Conservation (phyloP, 2,329 filamentous ascomycete genomes). For the Calonectria pseudoturangicola region DNA sequence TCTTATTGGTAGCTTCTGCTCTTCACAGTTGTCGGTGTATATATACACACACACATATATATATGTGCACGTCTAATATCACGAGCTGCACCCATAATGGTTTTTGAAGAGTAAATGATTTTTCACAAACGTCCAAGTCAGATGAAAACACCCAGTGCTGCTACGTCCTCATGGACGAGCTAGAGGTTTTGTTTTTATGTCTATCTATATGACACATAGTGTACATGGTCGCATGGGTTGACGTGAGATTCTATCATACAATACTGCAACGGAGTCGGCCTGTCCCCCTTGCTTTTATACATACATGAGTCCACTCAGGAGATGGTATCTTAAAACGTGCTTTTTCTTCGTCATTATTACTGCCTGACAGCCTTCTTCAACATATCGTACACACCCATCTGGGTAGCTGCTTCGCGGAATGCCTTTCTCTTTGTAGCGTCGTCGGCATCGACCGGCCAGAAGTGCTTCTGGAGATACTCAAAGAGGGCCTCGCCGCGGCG, state of each 20-base stretch:
- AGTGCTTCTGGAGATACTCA: conserved; percentile 64
- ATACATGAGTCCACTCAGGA: conserved; percentile 20
- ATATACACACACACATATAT: not conserved
- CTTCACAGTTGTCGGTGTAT: conserved; percentile 25
- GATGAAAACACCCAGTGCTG: not conserved
- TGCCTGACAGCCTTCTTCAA: conserved; percentile 48
- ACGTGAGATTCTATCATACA: conserved; percentile 29
- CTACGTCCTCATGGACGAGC: not conserved
- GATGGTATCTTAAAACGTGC: conserved; percentile 28
- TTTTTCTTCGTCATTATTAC: conserved; percentile 30
- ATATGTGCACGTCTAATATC: conserved; percentile 25
- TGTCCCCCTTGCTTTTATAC: not conserved
- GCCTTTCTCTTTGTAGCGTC: conserved; percentile 51
- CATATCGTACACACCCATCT: conserved; percentile 66
- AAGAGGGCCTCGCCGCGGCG: conserved; percentile 63
- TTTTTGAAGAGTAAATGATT: conserved; percentile 5
- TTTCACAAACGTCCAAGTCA: not conserved
- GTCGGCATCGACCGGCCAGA: conserved; percentile 57
- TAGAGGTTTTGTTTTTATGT: not conserved
- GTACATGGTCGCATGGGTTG: conserved; percentile 17
- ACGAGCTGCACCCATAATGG: not conserved
- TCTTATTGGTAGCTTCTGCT: conserved; percentile 14
- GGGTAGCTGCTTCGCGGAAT: conserved; percentile 59
- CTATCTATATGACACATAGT: conserved; percentile 8
- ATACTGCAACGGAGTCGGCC: not conserved